Percentiles rank a stretch among this genome's conserved stretches.
phyloP scores from a whole-genome alignment of 1,284 basidiomycete genomes.

The Malassezia pachydermatis region DNA sequence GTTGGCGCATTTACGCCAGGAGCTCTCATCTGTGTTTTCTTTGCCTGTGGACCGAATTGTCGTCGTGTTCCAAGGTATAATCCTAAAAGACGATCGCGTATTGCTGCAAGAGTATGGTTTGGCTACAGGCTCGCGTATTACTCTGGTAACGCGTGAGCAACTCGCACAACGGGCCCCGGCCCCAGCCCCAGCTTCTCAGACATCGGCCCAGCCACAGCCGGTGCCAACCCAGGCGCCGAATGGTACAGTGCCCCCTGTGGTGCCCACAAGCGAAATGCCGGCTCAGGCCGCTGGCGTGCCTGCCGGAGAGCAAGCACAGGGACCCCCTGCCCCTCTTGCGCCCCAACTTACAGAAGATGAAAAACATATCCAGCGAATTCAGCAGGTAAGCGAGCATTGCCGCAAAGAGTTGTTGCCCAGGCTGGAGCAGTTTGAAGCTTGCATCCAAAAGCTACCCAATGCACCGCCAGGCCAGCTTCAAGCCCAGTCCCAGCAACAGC shows the following conservation, averaged over 20 bases:
- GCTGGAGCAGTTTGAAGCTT: constrained; percentile 28
- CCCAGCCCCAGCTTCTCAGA: background rate
- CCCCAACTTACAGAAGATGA: constrained; percentile 19
- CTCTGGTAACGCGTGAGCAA: constrained; percentile 25
- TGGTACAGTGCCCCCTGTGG: background rate
- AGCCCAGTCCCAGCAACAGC: background rate
- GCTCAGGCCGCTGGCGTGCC: background rate
- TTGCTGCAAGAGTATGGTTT: constrained; percentile 33
- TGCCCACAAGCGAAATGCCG: background rate
- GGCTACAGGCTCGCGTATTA: constrained; percentile 31
- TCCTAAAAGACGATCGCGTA: constrained; percentile 38
- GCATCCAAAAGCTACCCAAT: constrained; percentile 13
- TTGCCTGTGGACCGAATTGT: constrained; percentile 33
- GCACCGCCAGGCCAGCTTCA: background rate
- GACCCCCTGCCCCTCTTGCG: background rate
- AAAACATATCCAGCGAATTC: constrained; percentile 28
- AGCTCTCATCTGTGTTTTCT: constrained; percentile 31
- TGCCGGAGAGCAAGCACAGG: background rate
- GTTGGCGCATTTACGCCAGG: constrained; percentile 33
- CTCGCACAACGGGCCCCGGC: constrained; percentile 13
- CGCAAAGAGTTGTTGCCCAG: constrained; percentile 31
- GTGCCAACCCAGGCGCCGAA: background rate
- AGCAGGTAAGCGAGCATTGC: constrained; percentile 22
- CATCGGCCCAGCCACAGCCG: background rate
- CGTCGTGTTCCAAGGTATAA: constrained; percentile 32